Conservation (phyloP, 1,139 yeast genomes). For the Kodamaea sp. region DNA sequence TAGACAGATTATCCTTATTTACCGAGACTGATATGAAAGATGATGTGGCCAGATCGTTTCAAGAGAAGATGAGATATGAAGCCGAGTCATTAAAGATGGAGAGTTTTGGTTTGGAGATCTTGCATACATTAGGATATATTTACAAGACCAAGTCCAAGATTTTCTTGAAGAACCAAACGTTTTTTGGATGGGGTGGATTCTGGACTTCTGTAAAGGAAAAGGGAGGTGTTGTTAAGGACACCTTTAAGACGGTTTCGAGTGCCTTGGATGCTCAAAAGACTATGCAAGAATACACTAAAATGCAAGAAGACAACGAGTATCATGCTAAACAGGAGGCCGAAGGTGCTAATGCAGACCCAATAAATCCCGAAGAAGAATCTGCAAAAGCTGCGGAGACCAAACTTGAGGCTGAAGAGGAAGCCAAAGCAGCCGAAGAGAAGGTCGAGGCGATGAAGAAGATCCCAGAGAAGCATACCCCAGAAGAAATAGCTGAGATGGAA, state of each 20-base stretch:
- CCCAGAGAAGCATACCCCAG: slow-evolving; percentile 66
- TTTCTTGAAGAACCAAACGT: slow-evolving; percentile 57
- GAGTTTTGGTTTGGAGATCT: slow-evolving; percentile 87
- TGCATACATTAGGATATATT: slow-evolving; percentile 82
- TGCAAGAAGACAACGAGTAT: slow-evolving; percentile 62
- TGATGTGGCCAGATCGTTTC: slow-evolving; percentile 69
- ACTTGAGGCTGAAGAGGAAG: slow-evolving; percentile 12
- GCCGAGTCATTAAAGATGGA: slow-evolving; percentile 91
- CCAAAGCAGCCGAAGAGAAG: slow-evolving; percentile 12
- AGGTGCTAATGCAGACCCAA: slow-evolving; percentile 23
- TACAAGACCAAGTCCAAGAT: slow-evolving; percentile 70
- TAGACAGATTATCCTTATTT: slow-evolving; percentile 67
- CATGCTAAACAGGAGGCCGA: slow-evolving; percentile 46
- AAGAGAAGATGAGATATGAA: slow-evolving; percentile 71
- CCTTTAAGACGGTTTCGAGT: slow-evolving; percentile 78
- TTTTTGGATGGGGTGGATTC: slow-evolving; percentile 82
- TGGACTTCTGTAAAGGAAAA: slow-evolving; percentile 84
- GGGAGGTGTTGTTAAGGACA: slow-evolving; percentile 81
- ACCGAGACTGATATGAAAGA: slow-evolving; percentile 81
- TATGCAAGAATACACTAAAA: slow-evolving; percentile 75
- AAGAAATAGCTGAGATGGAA: slow-evolving; percentile 84
- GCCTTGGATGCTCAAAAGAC: slow-evolving; percentile 92
- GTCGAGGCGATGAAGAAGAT: slow-evolving; percentile 15
- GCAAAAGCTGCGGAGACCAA: slow-evolving; percentile 17
- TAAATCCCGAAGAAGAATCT: slow-evolving; percentile 35